Evolutionary conservation across 2,329 filamentous ascomycete genomes (phyloP).

Genomic region (Exophiala oligosperma): DNA sequence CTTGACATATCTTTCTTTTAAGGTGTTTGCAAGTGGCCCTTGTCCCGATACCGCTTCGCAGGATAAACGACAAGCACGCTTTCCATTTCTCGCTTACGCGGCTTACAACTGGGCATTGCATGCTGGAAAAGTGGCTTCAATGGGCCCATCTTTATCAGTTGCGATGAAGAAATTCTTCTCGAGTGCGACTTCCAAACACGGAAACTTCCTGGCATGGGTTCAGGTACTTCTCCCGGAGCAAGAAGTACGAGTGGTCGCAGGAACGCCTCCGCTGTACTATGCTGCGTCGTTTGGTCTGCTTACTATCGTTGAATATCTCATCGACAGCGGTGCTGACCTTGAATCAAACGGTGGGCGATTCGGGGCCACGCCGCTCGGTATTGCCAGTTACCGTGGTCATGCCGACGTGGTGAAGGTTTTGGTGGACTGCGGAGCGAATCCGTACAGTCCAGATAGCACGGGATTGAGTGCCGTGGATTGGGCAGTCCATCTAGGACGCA

Average conservation of each 20-base stretch:
- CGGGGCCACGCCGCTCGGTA: constrained; percentile 7
- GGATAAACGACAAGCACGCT: neutral
- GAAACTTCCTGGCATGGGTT: constrained; percentile 1
- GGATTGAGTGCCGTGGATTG: too few species aligned
- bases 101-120: neutral
- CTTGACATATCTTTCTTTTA: constrained; percentile 4
- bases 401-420: constrained; percentile 9
- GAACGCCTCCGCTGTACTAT: constrained; percentile 1
- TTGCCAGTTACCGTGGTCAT: constrained; percentile 5
- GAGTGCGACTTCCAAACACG: neutral
- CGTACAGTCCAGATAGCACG: too few species aligned
- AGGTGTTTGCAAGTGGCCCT: neutral
- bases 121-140: neutral
- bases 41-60: neutral
- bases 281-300: constrained; percentile 1
- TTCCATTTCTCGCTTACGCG: constrained; percentile 4
- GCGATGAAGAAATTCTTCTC: neutral
- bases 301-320: neutral
- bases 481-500: too few species aligned
- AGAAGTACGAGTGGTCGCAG: neutral
- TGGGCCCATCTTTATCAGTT: neutral
- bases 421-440: constrained; percentile 12
- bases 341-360: neutral
- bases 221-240: neutral
- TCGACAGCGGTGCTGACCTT: neutral